Base-by-base conservation (phyloP, 1,284 basidiomycete species). In the Microbotryum intermedium region DNA sequence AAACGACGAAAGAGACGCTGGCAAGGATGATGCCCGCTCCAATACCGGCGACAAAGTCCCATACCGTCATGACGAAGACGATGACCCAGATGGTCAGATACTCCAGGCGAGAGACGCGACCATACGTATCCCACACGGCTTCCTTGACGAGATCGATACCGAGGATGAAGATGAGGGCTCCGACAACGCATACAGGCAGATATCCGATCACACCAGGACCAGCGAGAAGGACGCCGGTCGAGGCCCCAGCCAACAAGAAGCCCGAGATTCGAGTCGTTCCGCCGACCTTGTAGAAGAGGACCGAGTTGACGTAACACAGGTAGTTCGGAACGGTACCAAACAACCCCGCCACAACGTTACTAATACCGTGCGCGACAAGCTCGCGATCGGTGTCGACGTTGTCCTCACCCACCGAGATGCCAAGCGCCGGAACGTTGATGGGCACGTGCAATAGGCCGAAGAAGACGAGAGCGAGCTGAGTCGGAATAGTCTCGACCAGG, bases 1-100 rank as follows among this genome's bases (percentile, higher is more conserved):
- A 90, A 3, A 97, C 81, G 25, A 98, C 95, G 72, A 98, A 97
- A 78, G 97, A 97, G 74, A 95, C 82, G 72, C 88, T 88, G 86
- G 62, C 64, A 53, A 57, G 46, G 8, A 67, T 65, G 62, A 69
- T 90, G 13, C 94, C 95, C 70, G 93, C 89, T 1, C 95, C 76
- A 1, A 98, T 88, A 2, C 94, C 94, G 64, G 88, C 84, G 29
- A 97, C 93, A 73, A 97, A 97, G 77, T 94, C 90, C 82, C 87
- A 94, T 39, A 74, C 72, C 72, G 89, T 90, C 93, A 97, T 97
- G 61, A 85, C 87, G 45, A 94, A 79, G 77, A 75, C 64, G 61
- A 78, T 78, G 34, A 76, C 76, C 76, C 78, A 78, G 60, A 81
- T 81, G 11, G 79, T 81, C 39, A 78, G 66, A 61, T 75, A 80